Conservation (phyloP, 768 basidiomycete species). For the Boletus subcaerulescens region DNA sequence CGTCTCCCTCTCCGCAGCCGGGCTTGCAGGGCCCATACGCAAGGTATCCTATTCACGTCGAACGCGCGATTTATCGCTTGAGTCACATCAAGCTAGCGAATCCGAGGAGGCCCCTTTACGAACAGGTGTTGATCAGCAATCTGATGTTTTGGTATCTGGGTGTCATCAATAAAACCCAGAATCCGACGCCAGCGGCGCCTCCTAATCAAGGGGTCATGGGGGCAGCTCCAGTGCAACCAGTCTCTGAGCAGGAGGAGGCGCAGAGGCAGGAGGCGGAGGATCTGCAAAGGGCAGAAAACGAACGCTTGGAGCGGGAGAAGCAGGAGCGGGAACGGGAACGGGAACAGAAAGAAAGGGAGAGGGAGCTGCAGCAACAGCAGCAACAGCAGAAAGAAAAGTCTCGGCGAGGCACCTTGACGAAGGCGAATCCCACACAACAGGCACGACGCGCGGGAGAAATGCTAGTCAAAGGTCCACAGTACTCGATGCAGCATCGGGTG, state of each 20-base stretch:
- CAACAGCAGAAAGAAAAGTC: constrained; percentile 40
- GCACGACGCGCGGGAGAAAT: constrained; percentile 75
- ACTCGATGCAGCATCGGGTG: constrained; percentile 90
- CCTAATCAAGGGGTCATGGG: constrained; percentile 30
- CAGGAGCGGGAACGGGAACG: constrained; percentile 52
- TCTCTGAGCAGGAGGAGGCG: constrained; percentile 34
- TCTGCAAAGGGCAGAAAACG: constrained; percentile 40
- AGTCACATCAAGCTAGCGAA: constrained; percentile 99
- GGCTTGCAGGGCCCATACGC: constrained; percentile 48
- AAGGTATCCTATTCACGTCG: constrained; percentile 97
- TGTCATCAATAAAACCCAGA: constrained; percentile 90
- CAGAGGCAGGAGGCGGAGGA: constrained; percentile 43
- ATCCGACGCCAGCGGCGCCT: constrained; percentile 35
- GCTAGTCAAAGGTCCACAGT: constrained; percentile 84
- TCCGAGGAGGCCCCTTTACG: constrained; percentile 92
- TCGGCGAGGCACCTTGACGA: constrained; percentile 61
- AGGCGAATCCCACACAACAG: constrained; percentile 47
- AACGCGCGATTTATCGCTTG: constrained; percentile 94
- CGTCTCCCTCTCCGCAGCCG: constrained; percentile 56
- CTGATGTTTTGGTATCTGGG: constrained; percentile 99
- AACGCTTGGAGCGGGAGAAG: constrained; percentile 49
- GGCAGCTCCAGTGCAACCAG: constrained; percentile 26
- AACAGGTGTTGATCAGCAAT: constrained; percentile 92
- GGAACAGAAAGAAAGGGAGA: constrained; percentile 41
- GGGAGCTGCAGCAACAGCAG: constrained; percentile 33